Conservation (phyloP, 208 protist species). For the Leishmania aethiopica region DNA sequence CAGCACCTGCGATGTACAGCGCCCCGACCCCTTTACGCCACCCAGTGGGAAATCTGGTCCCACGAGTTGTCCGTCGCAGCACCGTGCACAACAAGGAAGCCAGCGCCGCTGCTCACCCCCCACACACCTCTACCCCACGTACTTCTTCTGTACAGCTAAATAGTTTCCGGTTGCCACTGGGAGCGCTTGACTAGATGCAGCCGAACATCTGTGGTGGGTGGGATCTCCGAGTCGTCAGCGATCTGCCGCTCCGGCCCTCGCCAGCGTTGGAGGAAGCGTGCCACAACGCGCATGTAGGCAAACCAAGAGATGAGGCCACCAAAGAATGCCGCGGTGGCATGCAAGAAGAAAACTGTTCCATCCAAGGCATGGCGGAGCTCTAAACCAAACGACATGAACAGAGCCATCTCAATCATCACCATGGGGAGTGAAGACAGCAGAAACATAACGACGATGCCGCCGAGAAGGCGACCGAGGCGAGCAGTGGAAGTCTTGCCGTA, state of each 20-base stretch:
- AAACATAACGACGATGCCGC: conserved; percentile 68
- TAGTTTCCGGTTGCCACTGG: conserved; percentile 15
- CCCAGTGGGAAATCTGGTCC: not conserved
- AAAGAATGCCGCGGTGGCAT: conserved; percentile 40
- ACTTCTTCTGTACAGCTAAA: conserved; percentile 14
- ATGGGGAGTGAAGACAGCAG: conserved; percentile 63
- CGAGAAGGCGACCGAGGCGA: conserved; percentile 36
- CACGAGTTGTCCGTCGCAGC: not conserved
- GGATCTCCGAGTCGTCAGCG: conserved; percentile 35
- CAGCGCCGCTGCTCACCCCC: not conserved
- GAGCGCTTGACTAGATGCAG: conserved; percentile 17
- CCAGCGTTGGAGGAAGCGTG: conserved; percentile 46
- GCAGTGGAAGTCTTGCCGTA: conserved; percentile 53
- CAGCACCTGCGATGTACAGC: not conserved
- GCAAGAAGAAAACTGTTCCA: conserved; percentile 57
- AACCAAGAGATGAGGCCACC: conserved; percentile 64
- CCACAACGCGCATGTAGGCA: conserved; percentile 57
- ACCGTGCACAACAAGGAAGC: conserved; percentile 6
- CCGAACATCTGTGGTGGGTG: conserved; percentile 25
- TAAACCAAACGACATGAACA: conserved; percentile 28
- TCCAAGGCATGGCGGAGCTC: conserved; percentile 40
- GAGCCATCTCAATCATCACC: conserved; percentile 52
- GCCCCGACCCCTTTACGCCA: not conserved
- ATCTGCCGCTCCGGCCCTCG: conserved; percentile 72
- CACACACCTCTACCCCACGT: not conserved